phyloP scores from a whole-genome alignment of 768 basidiomycete species.

The Tephrocybe sp. region DNA sequence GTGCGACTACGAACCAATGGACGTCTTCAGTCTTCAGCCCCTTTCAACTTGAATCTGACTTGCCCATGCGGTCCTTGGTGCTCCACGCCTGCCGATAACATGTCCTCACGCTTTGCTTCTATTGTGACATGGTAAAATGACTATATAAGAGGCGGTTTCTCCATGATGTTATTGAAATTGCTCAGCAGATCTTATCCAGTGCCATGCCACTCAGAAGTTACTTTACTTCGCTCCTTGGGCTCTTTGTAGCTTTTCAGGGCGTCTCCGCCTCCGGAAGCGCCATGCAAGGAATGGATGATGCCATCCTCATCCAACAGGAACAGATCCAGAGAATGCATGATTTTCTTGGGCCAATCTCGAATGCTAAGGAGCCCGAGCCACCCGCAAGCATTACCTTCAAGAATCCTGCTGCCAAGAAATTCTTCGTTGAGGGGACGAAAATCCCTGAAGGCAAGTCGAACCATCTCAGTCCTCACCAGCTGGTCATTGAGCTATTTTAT shows the following conservation, averaged over 20 bases:
- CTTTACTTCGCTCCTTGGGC: conserved; percentile 13
- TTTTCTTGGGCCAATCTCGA: conserved; percentile 33
- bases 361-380: conserved; percentile 9
- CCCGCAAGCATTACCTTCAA: conserved; percentile 53
- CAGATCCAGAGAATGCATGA: conserved; percentile 39
- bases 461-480: conserved; percentile 7
- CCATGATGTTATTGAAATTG: background rate
- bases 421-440: conserved; percentile 46
- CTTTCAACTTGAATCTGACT: background rate
- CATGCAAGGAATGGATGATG: conserved; percentile 39
- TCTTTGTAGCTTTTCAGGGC: conserved; percentile 16
- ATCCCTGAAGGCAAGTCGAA: conserved; percentile 38
- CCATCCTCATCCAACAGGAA: conserved; percentile 46
- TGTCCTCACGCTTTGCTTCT: conserved; percentile 11
- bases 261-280: conserved; percentile 27
- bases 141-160: conserved; percentile 1
- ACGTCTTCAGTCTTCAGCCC: background rate
- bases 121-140: background rate
- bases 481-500: conserved; percentile 1
- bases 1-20: too few relatives aligned
- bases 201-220: conserved; percentile 4
- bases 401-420: conserved; percentile 57
- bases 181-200: background rate
- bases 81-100: conserved; percentile 6
- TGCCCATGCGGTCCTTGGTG: conserved; percentile 7